These are phyloP conservation scores for Talaromyces sp. DNA, from an alignment of 2,329 filamentous ascomycete genomes.

Conservation along the genomic window DNA sequence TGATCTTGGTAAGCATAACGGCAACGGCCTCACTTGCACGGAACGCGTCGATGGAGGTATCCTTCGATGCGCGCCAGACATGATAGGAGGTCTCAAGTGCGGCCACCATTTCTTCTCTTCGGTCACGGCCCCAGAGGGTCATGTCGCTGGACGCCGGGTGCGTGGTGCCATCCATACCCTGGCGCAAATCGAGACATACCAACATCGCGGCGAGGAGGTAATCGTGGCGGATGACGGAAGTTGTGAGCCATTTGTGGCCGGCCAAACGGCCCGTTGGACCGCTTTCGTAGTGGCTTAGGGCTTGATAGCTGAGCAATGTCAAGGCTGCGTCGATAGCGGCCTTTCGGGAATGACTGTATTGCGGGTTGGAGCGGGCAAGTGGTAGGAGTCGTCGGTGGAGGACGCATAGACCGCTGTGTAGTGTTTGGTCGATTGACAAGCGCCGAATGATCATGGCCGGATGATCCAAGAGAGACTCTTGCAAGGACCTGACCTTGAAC, in stretches of 20 bases:
- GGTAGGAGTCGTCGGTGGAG: constrained; percentile 79
- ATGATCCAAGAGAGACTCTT: constrained; percentile 68
- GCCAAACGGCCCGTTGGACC: constrained; percentile 68
- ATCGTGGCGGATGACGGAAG: constrained; percentile 73
- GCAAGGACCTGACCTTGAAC: constrained; percentile 68
- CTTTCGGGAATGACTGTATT: constrained; percentile 74
- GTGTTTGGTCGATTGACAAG: constrained; percentile 53
- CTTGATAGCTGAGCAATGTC: constrained; percentile 71
- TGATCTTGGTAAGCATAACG: constrained; percentile 69
- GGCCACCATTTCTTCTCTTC: constrained; percentile 68
- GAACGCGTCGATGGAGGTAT: constrained; percentile 77
- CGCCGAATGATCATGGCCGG: constrained; percentile 69
- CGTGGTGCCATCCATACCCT: constrained; percentile 32
- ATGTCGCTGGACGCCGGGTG: constrained; percentile 26
- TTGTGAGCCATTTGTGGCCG: constrained; percentile 74
- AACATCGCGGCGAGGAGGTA: constrained; percentile 81
- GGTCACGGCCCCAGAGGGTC: constrained; percentile 41
- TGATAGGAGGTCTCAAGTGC: constrained; percentile 66
- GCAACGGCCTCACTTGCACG: constrained; percentile 76
- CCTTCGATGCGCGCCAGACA: constrained; percentile 75
- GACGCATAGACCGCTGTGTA: constrained; percentile 75
- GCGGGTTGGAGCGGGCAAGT: constrained; percentile 67
- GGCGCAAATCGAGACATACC: constrained; percentile 73
- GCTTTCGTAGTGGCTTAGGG: constrained; percentile 69
- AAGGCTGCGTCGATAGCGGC: constrained; percentile 78